Percentiles rank a stretch among this genome's conserved stretches.
These are phyloP conservation scores for Torulaspora quercuum DNA, from an alignment of 805 yeast genomes.

Conservation along the genomic window DNA sequence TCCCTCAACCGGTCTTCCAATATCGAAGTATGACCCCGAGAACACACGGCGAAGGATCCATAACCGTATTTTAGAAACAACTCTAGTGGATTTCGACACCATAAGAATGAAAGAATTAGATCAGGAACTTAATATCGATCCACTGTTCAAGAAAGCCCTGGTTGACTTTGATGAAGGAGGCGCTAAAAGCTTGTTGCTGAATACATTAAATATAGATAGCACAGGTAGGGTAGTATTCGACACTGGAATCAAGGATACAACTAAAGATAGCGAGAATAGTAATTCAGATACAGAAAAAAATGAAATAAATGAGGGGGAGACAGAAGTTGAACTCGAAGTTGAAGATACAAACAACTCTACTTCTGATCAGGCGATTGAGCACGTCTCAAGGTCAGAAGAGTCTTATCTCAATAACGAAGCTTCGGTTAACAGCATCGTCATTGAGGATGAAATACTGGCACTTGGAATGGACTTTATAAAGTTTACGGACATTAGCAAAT, in stretches of 20 bases:
- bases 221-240: slow-evolving; percentile 62
- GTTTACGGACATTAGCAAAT: slow-evolving; percentile 30
- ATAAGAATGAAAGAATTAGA: slow-evolving; percentile 56
- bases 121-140: slow-evolving; percentile 65
- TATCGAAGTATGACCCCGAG: slow-evolving; percentile 28
- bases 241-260: slow-evolving; percentile 42
- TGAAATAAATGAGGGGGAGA: slow-evolving; percentile 16
- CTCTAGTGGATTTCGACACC: slow-evolving; percentile 49
- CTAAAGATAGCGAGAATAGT: slow-evolving; percentile 2
- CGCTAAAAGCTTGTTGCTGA: slow-evolving; percentile 63
- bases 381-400: slow-evolving; percentile 1
- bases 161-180: slow-evolving; percentile 85
- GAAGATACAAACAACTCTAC: slow-evolving; percentile 11
- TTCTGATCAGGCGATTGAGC: slow-evolving; percentile 1
- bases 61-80: slow-evolving; percentile 40
- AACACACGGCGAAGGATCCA: slow-evolving; percentile 29
- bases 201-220: slow-evolving; percentile 54
- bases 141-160: slow-evolving; percentile 67
- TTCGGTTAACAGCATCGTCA: slow-evolving; percentile 6
- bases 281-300: slow-evolving; percentile 21
- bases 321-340: slow-evolving; percentile 16
- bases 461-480: slow-evolving; percentile 37
- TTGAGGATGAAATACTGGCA: slow-evolving; percentile 34
- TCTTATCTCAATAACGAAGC: slow-evolving; percentile 1
- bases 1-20: slow-evolving; percentile 36